A percentile compares a stretch with the other conserved stretches of the same genome.
Conservation (phyloP, 495 filamentous ascomycete species). For the Talaromyces stipitatus region DNA sequence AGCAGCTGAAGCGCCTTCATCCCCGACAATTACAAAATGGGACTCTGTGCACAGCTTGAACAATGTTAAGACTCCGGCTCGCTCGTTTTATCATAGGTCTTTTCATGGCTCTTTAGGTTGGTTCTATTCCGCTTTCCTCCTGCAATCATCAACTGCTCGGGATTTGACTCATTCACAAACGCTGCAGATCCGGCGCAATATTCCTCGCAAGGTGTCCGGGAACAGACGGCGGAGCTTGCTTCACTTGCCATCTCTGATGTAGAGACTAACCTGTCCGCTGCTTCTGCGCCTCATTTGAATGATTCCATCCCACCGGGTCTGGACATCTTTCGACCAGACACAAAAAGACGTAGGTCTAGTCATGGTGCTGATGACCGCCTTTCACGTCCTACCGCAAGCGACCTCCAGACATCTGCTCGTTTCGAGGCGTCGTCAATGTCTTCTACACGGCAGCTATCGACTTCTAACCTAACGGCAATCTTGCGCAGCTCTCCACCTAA, state of each 20-base stretch:
- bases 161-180: constrained; percentile 20
- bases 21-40: not conserved
- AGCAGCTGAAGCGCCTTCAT: not conserved
- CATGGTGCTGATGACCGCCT: not conserved
- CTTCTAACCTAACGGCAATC: not conserved
- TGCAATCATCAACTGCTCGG: constrained; percentile 4
- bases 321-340: constrained; percentile 25
- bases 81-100: constrained; percentile 74
- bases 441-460: not conserved
- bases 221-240: constrained; percentile 87
- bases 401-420: not conserved
- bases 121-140: constrained; percentile 12
- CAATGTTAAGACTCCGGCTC: constrained; percentile 58
- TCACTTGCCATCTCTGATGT: constrained; percentile 63
- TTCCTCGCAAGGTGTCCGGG: constrained; percentile 68
- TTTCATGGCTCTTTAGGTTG: constrained; percentile 57
- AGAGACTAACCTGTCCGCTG: constrained; percentile 21
- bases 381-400: not conserved
- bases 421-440: not conserved
- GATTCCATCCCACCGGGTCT: constrained; percentile 24
- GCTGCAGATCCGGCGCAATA: constrained; percentile 61
- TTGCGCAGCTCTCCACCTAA: not conserved
- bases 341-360: not conserved
- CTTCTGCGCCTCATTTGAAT: constrained; percentile 15
- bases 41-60: not conserved